phyloP scores from a whole-genome alignment of 164 flowering plant species.

The Aristolochia fimbriata region DNA sequence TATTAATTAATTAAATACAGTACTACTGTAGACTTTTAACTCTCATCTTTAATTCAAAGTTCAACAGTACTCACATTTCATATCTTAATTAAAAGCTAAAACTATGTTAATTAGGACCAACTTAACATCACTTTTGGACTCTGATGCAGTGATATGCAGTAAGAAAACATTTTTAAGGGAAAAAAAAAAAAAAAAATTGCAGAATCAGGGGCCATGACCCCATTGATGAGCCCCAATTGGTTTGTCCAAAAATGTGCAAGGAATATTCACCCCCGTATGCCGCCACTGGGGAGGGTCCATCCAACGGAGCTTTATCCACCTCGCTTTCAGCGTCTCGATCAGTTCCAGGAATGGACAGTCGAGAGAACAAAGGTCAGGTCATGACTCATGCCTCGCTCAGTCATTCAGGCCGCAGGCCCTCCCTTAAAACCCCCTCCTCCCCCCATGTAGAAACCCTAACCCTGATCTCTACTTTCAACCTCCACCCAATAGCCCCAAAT shows the following conservation, averaged over 20 bases:
- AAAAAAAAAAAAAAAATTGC: too few relatives aligned
- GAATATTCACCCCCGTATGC: constrained; percentile 20
- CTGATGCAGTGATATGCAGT: too few relatives aligned
- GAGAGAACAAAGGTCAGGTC: constrained; percentile 14
- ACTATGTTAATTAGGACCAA: too few relatives aligned
- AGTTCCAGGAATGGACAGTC: constrained; percentile 9
- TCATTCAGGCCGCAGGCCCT: not conserved
- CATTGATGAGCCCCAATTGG: not conserved
- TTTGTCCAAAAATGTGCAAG: not conserved
- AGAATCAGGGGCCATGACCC: not conserved
- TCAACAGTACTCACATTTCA: too few relatives aligned
- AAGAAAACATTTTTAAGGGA: too few relatives aligned
- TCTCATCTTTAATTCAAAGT: too few relatives aligned
- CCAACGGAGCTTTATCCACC: not conserved
- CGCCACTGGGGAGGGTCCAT: constrained; percentile 14
- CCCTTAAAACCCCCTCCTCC: constrained; percentile 2
- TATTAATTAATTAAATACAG: too few relatives aligned
- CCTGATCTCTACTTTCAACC: not conserved
- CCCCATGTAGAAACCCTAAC: constrained; percentile 9
- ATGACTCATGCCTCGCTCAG: constrained; percentile 1
- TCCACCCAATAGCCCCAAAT: not conserved
- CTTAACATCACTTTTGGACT: too few relatives aligned
- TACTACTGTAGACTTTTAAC: too few relatives aligned
- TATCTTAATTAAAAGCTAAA: too few relatives aligned
- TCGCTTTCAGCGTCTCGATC: not conserved